Base-by-base conservation (phyloP, 192 early-diverging fungal species). In the Pilaira anomala region DNA sequence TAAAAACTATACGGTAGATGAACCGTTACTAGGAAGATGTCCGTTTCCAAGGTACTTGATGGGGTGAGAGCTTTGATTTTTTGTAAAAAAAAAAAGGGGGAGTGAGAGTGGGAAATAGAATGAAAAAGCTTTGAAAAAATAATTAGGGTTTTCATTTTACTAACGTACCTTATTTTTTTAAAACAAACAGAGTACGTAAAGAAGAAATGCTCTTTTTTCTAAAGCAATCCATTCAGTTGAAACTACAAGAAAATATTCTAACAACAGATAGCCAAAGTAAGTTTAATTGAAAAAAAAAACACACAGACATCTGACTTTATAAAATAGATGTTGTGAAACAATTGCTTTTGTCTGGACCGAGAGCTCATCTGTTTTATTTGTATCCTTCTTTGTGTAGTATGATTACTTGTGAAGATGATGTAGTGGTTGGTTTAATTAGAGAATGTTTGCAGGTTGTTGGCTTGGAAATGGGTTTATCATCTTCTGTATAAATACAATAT, bases 351-450 rank as follows among this genome's bases (percentile, higher is more conserved):
- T 71, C 80, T 18, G 83, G 87, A 21, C 62, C 76, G 6, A 69
- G 67, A 24, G 85, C 87, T n/a, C 87, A 88, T 51, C 25, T 90
- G 28, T 92, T 88, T 74, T 84, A 80, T 65, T 67, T 92, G 33
- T 90, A 88, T 67, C 83, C 85, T 14, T 48, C 78, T 13, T 58
- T 92, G 18, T 86, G 83, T 66, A 78, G 86, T 30, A 78, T 79
- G 19, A 74, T 84, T 63, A 73, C 76, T 13, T 76, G 76, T 36
- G 67, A 77, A 19, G 80, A 84, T 60, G 73, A 54, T n/a, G 54
- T 30, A 11, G 57, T 74, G 39, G 65, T 73, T 16, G 50, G 40
- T 8, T 44, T 73, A 33, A 67, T 67, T 29, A 60, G 62, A 22
- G 71, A 73, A 25, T 67, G 65, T 46, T 30, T 73, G 16, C 61